These are phyloP conservation scores for Russula sp. DNA, from an alignment of 768 basidiomycete species.

Conservation along the genomic window DNA sequence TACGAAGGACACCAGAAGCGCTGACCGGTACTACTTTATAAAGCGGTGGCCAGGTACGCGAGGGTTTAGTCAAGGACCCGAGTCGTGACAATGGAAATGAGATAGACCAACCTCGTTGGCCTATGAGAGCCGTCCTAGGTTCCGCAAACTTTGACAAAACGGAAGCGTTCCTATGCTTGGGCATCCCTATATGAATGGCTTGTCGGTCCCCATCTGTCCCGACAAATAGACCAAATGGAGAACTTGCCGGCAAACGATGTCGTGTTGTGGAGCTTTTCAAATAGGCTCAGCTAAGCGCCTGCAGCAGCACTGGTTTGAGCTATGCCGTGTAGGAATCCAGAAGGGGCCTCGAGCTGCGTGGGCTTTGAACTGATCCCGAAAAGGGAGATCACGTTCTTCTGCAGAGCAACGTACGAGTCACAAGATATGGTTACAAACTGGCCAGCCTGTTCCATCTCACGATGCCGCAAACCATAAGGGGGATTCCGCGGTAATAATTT, in stretches of 20 bases:
- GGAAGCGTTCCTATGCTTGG: neutral
- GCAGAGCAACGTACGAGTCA: conserved; percentile 4
- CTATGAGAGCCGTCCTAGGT: neutral
- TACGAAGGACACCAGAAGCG: neutral
- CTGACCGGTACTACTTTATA: conserved; percentile 11
- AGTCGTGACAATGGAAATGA: conserved; percentile 8
- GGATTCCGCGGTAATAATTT: neutral
- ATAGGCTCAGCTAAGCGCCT: neutral
- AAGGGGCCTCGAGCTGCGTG: neutral
- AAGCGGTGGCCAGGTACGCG: neutral
- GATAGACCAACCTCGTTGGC: neutral
- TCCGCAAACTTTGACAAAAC: conserved; percentile 11
- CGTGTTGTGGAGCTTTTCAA: neutral
- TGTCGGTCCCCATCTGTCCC: neutral
- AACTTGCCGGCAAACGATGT: neutral
- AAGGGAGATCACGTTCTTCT: conserved; percentile 11
- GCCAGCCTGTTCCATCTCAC: neutral
- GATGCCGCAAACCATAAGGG: neutral
- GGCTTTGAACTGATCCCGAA: neutral
- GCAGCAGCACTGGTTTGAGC: neutral
- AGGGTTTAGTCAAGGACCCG: neutral
- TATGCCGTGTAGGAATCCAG: neutral
- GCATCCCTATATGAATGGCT: neutral
- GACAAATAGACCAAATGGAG: neutral
- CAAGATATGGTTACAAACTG: neutral